Conservation (phyloP, 2,329 filamentous ascomycete species). For the Fusarium equiseti region DNA sequence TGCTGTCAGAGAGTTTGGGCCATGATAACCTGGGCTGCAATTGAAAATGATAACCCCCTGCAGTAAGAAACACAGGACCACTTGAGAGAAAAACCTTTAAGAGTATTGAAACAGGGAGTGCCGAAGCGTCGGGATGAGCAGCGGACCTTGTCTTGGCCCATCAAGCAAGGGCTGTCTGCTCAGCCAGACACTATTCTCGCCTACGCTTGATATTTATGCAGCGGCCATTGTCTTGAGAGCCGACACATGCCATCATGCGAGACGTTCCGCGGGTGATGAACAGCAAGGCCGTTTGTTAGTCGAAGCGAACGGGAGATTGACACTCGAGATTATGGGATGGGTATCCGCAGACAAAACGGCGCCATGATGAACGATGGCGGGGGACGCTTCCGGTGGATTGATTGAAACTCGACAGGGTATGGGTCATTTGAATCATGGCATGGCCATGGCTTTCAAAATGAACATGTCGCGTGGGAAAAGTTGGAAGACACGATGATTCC, state of each 20-base stretch:
- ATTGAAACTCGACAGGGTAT: conserved; percentile 24
- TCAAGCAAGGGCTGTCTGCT: background rate
- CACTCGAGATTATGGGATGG: conserved; percentile 19
- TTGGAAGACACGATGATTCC: background rate
- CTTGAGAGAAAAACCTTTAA: conserved; percentile 7
- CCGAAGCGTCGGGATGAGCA: conserved; percentile 35
- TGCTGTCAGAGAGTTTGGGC: background rate
- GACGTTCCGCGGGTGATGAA: background rate
- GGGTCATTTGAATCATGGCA: conserved; percentile 14
- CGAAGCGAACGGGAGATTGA: conserved; percentile 39
- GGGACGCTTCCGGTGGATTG: conserved; percentile 38
- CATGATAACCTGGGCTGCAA: background rate
- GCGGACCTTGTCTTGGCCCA: conserved; percentile 14
- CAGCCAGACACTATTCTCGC: background rate
- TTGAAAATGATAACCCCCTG: conserved; percentile 21
- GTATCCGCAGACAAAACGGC: conserved; percentile 35
- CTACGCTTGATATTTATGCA: background rate
- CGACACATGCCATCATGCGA: background rate
- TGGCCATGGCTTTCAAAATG: conserved; percentile 7
- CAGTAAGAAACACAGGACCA: background rate
- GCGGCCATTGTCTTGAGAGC: background rate
- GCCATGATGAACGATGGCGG: conserved; percentile 29
- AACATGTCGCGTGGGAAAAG: conserved; percentile 1
- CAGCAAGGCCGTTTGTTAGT: background rate
- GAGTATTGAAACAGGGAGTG: conserved; percentile 34